Base-by-base conservation (phyloP, 805 yeast species). In the Hanseniaspora lachancei region DNA sequence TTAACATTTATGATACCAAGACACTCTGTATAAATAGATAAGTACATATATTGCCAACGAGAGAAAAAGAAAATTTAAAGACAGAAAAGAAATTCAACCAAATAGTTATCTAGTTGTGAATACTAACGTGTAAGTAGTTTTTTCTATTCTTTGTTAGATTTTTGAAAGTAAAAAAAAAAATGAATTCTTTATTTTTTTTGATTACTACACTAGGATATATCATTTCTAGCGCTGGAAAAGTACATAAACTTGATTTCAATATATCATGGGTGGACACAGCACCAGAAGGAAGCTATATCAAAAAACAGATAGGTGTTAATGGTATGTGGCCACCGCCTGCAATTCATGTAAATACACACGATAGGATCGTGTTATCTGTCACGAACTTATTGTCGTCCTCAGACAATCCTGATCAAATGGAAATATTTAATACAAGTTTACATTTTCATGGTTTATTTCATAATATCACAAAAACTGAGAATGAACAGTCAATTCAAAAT, bases 361-460 rank as follows among this genome's bases (percentile, higher is more conserved):
- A 84, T 63, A 71, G 80, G 23, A 72, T 85, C 4, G 70, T 77
- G 59, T 59, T 85, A 18, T 77, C 77, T 62, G 72, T 85, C 62
- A 80, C 76, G 34, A 85, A 85, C 60, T 86, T 82, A 0, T 73
- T 85, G 48, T 47, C 52, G 5, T 12, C 32, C 20, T 23, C 24
- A 5, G 51, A 47, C 12, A 54, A 54, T 15, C 62, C 61, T 64
- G 57, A 51, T 60, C 12, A 71, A 74, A 61, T 24, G 1, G 39
- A 32, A 15, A 15, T 20, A 24, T 10, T 46, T 2, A 49, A 44
- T 23, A 84, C 93, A 18, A 74, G 89, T 1, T 69, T 85, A 60
- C 95, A 85, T 70, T 83, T 85, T 77, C 95, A 85, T 64, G 95
- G 95, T 5, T 64, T 85, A 62, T 79, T 81, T 67, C 86, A 81